Evolutionary conservation across 2,329 filamentous ascomycete genomes (phyloP).

Genomic region (Exophiala oligosperma): DNA sequence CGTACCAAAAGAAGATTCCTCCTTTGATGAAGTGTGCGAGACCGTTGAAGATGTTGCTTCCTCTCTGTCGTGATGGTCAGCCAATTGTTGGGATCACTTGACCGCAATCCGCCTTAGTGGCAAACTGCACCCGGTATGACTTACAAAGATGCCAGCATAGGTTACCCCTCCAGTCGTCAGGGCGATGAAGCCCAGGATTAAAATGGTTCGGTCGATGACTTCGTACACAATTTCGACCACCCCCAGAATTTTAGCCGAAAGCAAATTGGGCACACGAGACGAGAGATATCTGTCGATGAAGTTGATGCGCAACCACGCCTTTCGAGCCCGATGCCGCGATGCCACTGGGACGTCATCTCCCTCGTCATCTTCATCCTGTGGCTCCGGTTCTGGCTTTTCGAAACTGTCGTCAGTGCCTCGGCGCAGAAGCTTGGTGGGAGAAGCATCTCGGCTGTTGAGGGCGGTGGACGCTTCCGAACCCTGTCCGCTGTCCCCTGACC

Average conservation of each 20-base stretch:
- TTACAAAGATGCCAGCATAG: conserved; percentile 81
- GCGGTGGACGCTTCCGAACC: conserved; percentile 72
- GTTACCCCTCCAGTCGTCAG: conserved; percentile 72
- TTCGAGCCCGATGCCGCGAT: conserved; percentile 18
- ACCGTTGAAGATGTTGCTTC: conserved; percentile 71
- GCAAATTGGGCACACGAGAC: conserved; percentile 50
- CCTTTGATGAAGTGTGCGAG: conserved; percentile 94
- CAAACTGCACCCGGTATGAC: conserved; percentile 38
- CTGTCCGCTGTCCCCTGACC: conserved; percentile 72
- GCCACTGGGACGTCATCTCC: conserved; percentile 43
- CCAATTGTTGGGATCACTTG: conserved; percentile 1
- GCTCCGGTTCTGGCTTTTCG: conserved; percentile 41
- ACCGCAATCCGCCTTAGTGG: not conserved
- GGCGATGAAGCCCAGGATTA: conserved; percentile 74
- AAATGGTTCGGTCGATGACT: conserved; percentile 71
- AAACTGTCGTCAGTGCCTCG: conserved; percentile 52
- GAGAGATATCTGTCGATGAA: conserved; percentile 54
- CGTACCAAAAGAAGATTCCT: conserved; percentile 92
- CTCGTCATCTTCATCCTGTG: conserved; percentile 44
- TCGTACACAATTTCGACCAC: conserved; percentile 63
- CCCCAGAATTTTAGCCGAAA: conserved; percentile 48
- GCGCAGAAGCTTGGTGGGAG: conserved; percentile 54
- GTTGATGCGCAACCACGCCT: conserved; percentile 40
- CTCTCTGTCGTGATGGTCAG: conserved; percentile 35
- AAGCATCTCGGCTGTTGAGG: conserved; percentile 64